Conservation (phyloP, 352 stramenopile species). For the Globisporangium ultimum region DNA sequence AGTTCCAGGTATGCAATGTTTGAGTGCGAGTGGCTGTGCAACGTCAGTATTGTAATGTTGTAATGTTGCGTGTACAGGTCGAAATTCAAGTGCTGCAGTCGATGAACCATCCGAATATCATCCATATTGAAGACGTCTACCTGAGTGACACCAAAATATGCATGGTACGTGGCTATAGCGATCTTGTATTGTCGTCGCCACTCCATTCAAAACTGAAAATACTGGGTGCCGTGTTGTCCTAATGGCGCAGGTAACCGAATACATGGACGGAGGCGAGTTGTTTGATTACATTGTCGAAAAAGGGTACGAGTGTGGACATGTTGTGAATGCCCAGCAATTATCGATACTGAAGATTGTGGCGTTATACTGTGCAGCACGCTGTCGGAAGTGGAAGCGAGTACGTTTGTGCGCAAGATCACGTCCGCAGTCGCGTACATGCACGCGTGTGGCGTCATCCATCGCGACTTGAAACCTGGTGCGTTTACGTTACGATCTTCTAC, state of each 20-base stretch:
- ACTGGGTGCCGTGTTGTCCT: not conserved
- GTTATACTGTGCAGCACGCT: conserved; percentile 43
- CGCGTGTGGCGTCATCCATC: conserved; percentile 81
- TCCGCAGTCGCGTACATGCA: conserved; percentile 90
- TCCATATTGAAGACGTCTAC: conserved; percentile 87
- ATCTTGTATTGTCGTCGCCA: conserved; percentile 1
- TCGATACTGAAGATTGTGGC: too few species aligned
- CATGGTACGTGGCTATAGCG: conserved; percentile 40
- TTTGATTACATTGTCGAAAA: conserved; percentile 92
- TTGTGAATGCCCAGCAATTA: not conserved
- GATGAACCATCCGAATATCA: conserved; percentile 89
- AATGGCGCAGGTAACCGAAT: conserved; percentile 73
- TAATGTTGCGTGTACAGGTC: conserved; percentile 30
- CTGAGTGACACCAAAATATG: conserved; percentile 82
- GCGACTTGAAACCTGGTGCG: conserved; percentile 86
- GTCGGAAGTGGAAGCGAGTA: conserved; percentile 83
- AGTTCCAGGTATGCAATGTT: conserved; percentile 63
- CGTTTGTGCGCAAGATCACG: conserved; percentile 88
- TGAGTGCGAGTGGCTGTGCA: too few species aligned
- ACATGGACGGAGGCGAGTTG: conserved; percentile 83
- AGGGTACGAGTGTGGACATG: conserved; percentile 29
- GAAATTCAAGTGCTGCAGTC: conserved; percentile 90
- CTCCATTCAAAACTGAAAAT: too few species aligned
- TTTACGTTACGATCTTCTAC: too few species aligned
- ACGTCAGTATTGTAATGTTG: not conserved